Evolutionary conservation across 495 filamentous ascomycete species (phyloP).

Genomic region (Letharia columbiana): DNA sequence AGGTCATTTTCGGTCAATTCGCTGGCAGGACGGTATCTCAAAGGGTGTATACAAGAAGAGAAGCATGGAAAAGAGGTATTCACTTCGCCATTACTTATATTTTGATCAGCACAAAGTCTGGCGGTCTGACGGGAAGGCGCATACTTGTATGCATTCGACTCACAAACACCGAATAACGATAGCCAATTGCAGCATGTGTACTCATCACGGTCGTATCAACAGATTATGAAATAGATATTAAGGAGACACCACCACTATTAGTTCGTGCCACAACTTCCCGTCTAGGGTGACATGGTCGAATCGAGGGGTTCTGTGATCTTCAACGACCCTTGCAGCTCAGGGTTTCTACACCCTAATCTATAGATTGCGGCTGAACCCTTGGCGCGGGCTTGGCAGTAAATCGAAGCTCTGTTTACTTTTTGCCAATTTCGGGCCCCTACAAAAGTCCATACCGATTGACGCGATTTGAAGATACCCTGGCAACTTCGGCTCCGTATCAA

Average conservation of each 20-base stretch:
- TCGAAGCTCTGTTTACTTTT: constrained; percentile 15
- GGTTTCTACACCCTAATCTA: neutral
- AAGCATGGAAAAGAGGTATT: neutral
- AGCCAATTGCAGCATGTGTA: neutral
- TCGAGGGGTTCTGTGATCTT: neutral
- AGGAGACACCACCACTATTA: constrained; percentile 1
- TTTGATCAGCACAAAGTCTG: neutral
- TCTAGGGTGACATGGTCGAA: neutral
- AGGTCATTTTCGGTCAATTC: constrained; percentile 35
- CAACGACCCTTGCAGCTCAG: neutral
- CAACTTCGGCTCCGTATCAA: neutral
- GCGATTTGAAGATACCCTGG: neutral
- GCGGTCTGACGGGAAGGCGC: constrained; percentile 1
- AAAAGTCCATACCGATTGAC: neutral
- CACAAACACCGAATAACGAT: neutral
- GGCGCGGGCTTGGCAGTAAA: neutral
- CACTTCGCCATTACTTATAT: constrained; percentile 1
- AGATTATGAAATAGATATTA: neutral
- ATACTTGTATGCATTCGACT: neutral
- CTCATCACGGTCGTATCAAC: neutral
- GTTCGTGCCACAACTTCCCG: constrained; percentile 12
- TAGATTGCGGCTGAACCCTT: too few relatives aligned
- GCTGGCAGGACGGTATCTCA: neutral
- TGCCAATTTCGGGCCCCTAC: neutral
- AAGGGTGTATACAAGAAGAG: neutral